phyloP scores from a whole-genome alignment of 305 asterid species.

The Fraxinus sp. region DNA sequence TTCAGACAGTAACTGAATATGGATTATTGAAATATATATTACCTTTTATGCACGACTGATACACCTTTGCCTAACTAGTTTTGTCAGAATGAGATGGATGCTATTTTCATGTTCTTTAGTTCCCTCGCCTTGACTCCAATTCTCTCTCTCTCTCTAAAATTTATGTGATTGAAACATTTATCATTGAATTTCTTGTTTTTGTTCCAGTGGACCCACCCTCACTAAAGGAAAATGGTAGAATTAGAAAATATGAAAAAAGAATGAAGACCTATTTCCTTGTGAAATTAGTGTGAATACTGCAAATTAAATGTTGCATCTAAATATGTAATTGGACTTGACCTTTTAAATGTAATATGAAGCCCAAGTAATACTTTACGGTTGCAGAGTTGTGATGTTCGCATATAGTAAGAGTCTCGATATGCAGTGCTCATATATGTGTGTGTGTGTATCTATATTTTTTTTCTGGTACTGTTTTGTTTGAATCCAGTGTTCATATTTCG shows the following conservation, averaged over 20 bases:
- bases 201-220: background rate
- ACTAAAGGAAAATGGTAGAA: background rate
- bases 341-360: background rate
- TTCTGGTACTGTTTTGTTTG: background rate
- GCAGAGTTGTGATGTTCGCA: background rate
- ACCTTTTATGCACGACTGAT: background rate
- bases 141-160: background rate
- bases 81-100: background rate
- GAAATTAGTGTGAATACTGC: background rate
- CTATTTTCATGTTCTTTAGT: background rate
- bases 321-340: background rate
- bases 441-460: background rate
- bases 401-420: background rate
- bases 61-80: background rate
- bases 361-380: background rate
- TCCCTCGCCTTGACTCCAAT: background rate
- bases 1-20: background rate
- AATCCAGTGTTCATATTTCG: background rate
- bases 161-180: background rate
- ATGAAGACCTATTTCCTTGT: background rate
- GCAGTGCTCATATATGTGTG: background rate
- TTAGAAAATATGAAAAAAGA: background rate
- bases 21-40: background rate
- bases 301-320: background rate
- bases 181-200: background rate